Percentiles rank a stretch among this genome's conserved stretches.
These are phyloP conservation scores for Knufia fluminis DNA, from an alignment of 2,329 filamentous ascomycete species.

Conservation along the genomic window DNA sequence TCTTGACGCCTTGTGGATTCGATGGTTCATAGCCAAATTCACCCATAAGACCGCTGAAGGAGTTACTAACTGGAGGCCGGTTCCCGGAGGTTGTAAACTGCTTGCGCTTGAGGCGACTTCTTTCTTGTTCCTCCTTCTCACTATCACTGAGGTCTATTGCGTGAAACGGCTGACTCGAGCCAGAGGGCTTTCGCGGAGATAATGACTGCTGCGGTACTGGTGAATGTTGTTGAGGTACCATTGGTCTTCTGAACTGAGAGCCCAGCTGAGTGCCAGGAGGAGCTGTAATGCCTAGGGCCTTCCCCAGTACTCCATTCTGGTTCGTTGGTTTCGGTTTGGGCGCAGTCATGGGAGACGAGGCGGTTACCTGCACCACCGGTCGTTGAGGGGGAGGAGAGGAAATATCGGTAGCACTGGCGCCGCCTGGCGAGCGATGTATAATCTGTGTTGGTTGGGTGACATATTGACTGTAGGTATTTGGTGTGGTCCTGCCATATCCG, in stretches of 20 bases:
- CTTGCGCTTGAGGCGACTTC: constrained; percentile 51
- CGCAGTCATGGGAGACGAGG: constrained; percentile 68
- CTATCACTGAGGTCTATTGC: constrained; percentile 56
- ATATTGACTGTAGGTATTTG: constrained; percentile 7
- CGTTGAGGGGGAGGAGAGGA: constrained; percentile 25
- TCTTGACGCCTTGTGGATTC: constrained; percentile 26
- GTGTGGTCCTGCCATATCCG: not conserved
- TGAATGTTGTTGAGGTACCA: constrained; percentile 32
- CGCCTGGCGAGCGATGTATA: constrained; percentile 32
- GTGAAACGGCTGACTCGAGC: constrained; percentile 40
- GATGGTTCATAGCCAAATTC: constrained; percentile 5
- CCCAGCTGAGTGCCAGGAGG: constrained; percentile 55
- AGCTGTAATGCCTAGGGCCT: constrained; percentile 49
- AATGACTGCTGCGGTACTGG: constrained; percentile 29
- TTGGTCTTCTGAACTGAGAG: constrained; percentile 47
- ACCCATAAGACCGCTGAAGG: constrained; percentile 6
- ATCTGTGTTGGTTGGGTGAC: constrained; percentile 55
- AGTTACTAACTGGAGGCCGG: constrained; percentile 13
- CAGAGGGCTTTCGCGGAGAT: constrained; percentile 47
- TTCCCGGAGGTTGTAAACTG: constrained; percentile 33
- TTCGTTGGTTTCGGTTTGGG: constrained; percentile 24
- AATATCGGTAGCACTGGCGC: constrained; percentile 9
- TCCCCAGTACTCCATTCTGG: constrained; percentile 42
- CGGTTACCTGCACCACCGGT: constrained; percentile 64
- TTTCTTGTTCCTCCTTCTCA: constrained; percentile 38